These are phyloP conservation scores for Coniophora puteana DNA, from an alignment of 1,284 basidiomycete genomes.

Conservation along the genomic window DNA sequence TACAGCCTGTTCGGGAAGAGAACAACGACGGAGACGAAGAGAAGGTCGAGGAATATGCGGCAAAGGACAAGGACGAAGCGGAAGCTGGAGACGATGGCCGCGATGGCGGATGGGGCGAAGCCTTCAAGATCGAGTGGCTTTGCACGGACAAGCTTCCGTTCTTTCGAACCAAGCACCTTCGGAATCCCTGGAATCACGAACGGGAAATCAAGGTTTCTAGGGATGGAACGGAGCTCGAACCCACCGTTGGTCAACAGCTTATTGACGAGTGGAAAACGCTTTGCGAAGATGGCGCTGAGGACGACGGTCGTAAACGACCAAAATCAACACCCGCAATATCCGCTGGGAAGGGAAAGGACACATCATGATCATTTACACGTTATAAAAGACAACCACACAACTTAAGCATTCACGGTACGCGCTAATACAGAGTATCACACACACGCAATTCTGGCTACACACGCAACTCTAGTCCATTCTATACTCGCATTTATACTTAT, in stretches of 20 bases:
- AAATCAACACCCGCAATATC: constrained; percentile 5
- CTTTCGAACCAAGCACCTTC: constrained; percentile 70
- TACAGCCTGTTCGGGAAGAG: constrained; percentile 20
- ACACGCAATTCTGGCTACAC: constrained; percentile 13
- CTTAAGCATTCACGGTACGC: background rate
- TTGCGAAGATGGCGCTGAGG: constrained; percentile 11
- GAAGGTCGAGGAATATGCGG: background rate
- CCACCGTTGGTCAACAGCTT: constrained; percentile 68
- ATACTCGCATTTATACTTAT: constrained; percentile 14
- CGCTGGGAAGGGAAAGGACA: background rate
- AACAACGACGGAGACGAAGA: constrained; percentile 1
- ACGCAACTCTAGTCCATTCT: constrained; percentile 10
- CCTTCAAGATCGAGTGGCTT: constrained; percentile 88
- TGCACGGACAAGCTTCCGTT: constrained; percentile 76
- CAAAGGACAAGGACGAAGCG: background rate
- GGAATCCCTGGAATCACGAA: constrained; percentile 93
- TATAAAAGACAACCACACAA: background rate
- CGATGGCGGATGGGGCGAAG: constrained; percentile 59
- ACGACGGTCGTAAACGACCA: constrained; percentile 2
- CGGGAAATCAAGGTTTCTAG: constrained; percentile 89
- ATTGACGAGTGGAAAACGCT: constrained; percentile 73
- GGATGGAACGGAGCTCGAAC: constrained; percentile 91
- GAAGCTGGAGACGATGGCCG: constrained; percentile 6
- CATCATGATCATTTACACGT: constrained; percentile 1
- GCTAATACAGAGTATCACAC: constrained; percentile 5